Base-by-base conservation (phyloP, 2,329 filamentous ascomycete species). In the Botryotinia narcissicola region DNA sequence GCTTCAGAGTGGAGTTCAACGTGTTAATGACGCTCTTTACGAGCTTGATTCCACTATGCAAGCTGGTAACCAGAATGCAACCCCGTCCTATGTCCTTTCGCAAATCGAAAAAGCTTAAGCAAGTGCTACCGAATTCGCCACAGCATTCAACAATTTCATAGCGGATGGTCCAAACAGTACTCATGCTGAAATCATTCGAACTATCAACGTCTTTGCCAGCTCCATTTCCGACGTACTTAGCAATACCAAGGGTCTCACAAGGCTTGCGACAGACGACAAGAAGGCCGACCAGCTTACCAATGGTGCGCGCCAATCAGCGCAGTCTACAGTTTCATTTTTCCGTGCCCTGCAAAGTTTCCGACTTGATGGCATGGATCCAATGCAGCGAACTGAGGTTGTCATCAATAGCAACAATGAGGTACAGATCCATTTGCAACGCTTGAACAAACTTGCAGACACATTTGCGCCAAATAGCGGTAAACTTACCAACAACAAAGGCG, bases 41-140 rank as follows among this genome's bases (percentile, higher is more conserved):
- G 96, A 99, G 83, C 87, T 99, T 61, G 96, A 99, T 83, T 98
- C 96, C 32, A 93, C 93, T 32, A 98, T 98, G 94, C 95, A 98
- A 82, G 96, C 95, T 59, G 96, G 96, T 82, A 99, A 99, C 84
- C 96, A 98, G 84, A 99, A 97, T 80, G 96, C 96, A 1, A 97
- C 95, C 59, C 94, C 96, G 22, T 90, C 95, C 1, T 98, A 97
- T 81, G 95, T 99, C 20, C 87, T 99, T 69, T 98, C 95, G 2
- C 95, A 98, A 82, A 95, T 98, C 74, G 96, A 99, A 82, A 99
- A 98, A 85, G 95, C 96, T 0, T 96, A 95, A 12, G 90, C 94
- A 16, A 97, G 91, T 77, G 94, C 96, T 20, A 98, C 97, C 83
- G 96, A 99, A 81, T 99, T 99, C 83, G 96, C 95, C 1, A 98